Evolutionary conservation across 2,329 filamentous ascomycete species (phyloP), one percentile per base, ranked within the genome.

Genomic region (Venturia pyrina): DNA sequence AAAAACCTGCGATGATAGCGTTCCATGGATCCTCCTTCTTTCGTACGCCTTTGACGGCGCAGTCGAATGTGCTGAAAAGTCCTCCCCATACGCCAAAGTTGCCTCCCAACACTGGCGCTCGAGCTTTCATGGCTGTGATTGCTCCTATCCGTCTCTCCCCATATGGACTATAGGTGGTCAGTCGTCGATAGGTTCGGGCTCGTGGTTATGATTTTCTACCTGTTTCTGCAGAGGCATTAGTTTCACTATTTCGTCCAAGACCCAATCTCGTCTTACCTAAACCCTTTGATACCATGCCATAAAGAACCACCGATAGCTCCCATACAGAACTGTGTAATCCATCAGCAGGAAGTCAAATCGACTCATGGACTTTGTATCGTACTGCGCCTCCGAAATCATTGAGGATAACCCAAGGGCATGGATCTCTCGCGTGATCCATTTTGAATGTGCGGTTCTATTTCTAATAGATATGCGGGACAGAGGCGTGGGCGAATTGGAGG

Each of bases 1-100:
- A 93, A 83, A 97, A 97, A 65, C 95, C 95, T 53, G 93, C 95
- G 72, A 93, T 96, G 76, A 99, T 98, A 73, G 93, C 92, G 80
- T 98, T 98, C 82, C 92, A 98, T 17, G 95, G 92, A 76, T 98
- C 95, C 78, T 99, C 95, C 87, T 97, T 98, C 83, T 95, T 91
- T 70, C 92, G 83, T 66, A 93, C 43, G 32, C 77, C 93, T 83
- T 98, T 99, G 68, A 97, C 90, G 28, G 93, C 90, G 81, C 95
- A 99, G 80, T 99, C 95, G 74, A 93, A 98, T 68, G 91, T 96
- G 72, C 88, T 91, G 83, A 98, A 98, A 66, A 98, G 82, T 70
- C 95, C 95, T 75, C 95, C 93, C 93, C 95, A 98, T 66, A 96
- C 91, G 73, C 93, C 93, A 73, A 98, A 99, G 83, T 99, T 99